phyloP scores from a whole-genome alignment of 2,329 filamentous ascomycete species.

The Neocucurbitaria cava region DNA sequence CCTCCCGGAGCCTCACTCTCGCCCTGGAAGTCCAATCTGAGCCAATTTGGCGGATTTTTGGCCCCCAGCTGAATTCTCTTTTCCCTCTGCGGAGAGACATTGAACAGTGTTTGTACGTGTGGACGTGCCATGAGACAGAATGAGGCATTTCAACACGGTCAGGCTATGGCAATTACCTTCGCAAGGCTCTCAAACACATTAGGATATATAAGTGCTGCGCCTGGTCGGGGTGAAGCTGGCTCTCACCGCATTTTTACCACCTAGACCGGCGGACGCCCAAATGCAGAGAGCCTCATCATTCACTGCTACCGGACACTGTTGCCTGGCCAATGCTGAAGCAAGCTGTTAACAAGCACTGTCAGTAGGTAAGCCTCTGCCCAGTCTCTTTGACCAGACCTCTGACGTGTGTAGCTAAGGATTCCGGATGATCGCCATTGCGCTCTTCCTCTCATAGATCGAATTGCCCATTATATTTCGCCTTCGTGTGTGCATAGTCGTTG shows the following conservation, averaged over 20 bases:
- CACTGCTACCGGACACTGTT: not conserved
- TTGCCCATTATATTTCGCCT: not conserved
- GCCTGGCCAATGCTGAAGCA: not conserved
- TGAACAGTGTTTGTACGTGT: not conserved
- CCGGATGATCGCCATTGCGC: not conserved
- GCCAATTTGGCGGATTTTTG: not conserved
- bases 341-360: not conserved
- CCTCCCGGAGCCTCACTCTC: constrained; percentile 1
- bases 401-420: not conserved
- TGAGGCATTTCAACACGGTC: not conserved
- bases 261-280: not conserved
- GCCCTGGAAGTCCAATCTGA: not conserved
- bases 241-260: not conserved
- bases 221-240: not conserved
- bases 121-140: not conserved
- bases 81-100: constrained; percentile 1
- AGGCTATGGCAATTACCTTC: not conserved
- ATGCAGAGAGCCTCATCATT: not conserved
- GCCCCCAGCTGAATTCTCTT: not conserved
- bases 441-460: not conserved
- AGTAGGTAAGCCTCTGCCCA: not conserved
- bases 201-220: constrained; percentile 1
- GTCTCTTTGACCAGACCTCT: not conserved
- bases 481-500: not conserved
- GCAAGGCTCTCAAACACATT: not conserved